Evolutionary conservation across 495 filamentous ascomycete genomes (phyloP).

Genomic region (Penicillium coprophilum): DNA sequence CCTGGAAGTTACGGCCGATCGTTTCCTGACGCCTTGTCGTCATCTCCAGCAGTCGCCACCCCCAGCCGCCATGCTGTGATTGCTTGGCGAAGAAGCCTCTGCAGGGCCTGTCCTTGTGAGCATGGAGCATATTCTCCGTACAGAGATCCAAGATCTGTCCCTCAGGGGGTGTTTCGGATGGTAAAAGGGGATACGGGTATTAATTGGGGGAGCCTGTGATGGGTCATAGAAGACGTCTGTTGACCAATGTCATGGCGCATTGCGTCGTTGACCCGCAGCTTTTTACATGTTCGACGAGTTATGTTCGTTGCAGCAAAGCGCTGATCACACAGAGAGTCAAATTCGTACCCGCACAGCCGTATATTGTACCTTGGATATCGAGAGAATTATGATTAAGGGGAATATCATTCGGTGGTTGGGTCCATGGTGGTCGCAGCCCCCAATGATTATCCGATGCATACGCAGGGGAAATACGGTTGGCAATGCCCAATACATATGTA

Average conservation of each 20-base stretch:
- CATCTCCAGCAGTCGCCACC: slow-evolving; percentile 18
- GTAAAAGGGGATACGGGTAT: slow-evolving; percentile 12
- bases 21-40: slow-evolving; percentile 21
- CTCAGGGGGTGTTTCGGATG: slow-evolving; percentile 5
- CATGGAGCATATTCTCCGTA: background rate
- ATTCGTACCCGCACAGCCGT: slow-evolving; percentile 5
- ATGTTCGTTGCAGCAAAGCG: slow-evolving; percentile 11
- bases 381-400: background rate
- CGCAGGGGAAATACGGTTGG: slow-evolving; percentile 11
- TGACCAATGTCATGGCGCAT: slow-evolving; percentile 22
- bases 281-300: slow-evolving; percentile 25
- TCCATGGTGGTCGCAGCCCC: background rate
- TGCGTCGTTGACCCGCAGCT: slow-evolving; percentile 24
- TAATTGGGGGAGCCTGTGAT: slow-evolving; percentile 14
- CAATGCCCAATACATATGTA: background rate
- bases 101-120: background rate
- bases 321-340: slow-evolving; percentile 12
- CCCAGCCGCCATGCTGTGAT: slow-evolving; percentile 8
- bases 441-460: background rate
- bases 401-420: background rate
- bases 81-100: slow-evolving; percentile 1
- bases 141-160: background rate
- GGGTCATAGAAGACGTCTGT: slow-evolving; percentile 14
- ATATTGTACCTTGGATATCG: background rate
- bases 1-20: slow-evolving; percentile 21